These are phyloP conservation scores for Cucurbita maxima DNA, from an alignment of 306 rosid genomes.

Conservation along the genomic window DNA sequence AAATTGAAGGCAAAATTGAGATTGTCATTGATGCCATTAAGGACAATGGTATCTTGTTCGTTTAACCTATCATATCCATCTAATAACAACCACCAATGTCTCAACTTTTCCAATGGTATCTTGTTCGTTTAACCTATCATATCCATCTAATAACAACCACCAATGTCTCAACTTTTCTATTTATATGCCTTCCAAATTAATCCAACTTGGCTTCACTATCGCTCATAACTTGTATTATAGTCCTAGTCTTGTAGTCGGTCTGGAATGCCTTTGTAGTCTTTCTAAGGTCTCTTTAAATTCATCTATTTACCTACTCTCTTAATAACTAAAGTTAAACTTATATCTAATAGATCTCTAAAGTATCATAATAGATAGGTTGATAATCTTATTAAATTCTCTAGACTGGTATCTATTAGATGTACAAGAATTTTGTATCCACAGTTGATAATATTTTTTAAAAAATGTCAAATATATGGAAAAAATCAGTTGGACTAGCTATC, in stretches of 20 bases:
- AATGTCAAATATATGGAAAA: too few species aligned
- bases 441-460: too few species aligned
- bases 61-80: not conserved
- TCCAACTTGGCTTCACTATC: not conserved
- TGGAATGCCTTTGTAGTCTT: too few species aligned
- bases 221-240: not conserved
- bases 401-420: too few species aligned
- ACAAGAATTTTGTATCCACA: too few species aligned
- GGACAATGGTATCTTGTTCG: conserved; percentile 52
- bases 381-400: too few species aligned
- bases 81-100: not conserved
- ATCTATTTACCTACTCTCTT: too few species aligned
- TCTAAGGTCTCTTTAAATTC: not conserved
- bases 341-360: not conserved
- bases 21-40: conserved; percentile 67
- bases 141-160: not conserved
- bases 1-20: conserved; percentile 67
- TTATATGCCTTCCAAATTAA: too few species aligned
- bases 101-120: conserved; percentile 25
- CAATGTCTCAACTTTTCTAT: not conserved
- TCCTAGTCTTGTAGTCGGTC: not conserved
- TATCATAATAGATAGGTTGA: too few species aligned
- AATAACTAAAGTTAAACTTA: too few species aligned
- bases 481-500: too few species aligned
- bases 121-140: conserved; percentile 16